Evolutionary conservation across 2,329 filamentous ascomycete genomes (phyloP).

Genomic region (Sporothrix brasiliensis): DNA sequence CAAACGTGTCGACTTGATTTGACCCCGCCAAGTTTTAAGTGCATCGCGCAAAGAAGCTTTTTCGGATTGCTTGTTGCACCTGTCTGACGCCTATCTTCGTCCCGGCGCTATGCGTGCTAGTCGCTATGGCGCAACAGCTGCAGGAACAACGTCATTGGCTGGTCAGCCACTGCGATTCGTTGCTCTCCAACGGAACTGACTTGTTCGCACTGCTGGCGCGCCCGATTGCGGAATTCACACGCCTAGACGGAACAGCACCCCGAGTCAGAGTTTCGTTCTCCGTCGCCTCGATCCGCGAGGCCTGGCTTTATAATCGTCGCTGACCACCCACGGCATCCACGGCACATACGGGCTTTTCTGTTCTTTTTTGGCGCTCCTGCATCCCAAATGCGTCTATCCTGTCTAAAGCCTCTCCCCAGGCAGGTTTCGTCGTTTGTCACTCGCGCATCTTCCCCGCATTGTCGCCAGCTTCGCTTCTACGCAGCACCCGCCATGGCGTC

Average conservation of each 20-base stretch:
- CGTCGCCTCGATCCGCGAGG: background rate
- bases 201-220: background rate
- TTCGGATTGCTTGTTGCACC: background rate
- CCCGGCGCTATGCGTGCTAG: conserved; percentile 20
- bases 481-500: conserved; percentile 27
- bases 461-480: conserved; percentile 5
- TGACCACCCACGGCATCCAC: background rate
- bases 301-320: conserved; percentile 6
- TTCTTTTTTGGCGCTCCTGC: background rate
- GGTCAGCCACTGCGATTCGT: conserved; percentile 13
- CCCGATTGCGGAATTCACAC: conserved; percentile 10
- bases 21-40: conserved; percentile 2
- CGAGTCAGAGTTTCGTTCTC: background rate
- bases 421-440: background rate
- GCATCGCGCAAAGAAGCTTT: background rate
- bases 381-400: conserved; percentile 26
- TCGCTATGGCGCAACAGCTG: conserved; percentile 27
- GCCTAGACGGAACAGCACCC: background rate
- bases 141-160: conserved; percentile 27
- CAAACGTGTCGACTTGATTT: background rate
- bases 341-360: too few species aligned
- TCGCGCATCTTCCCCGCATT: conserved; percentile 1
- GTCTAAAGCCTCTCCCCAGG: conserved; percentile 11
- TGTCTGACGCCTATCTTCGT: background rate
- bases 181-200: conserved; percentile 17